These are phyloP conservation scores for Cercospora zeae-maydis DNA, from an alignment of 2,329 filamentous ascomycete genomes.

Conservation along the genomic window DNA sequence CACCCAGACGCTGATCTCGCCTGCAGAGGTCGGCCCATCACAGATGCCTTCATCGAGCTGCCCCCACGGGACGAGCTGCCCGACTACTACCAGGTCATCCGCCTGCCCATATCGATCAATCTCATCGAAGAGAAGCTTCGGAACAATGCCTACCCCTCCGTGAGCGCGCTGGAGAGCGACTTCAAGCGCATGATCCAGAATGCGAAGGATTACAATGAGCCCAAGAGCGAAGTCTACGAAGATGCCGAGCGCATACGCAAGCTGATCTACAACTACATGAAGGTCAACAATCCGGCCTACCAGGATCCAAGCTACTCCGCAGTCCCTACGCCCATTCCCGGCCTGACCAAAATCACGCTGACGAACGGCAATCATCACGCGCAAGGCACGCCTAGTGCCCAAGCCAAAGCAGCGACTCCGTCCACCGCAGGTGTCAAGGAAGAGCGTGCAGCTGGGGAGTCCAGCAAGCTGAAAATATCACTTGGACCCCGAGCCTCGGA, in stretches of 20 bases:
- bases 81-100: constrained; percentile 74
- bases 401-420: constrained; percentile 15
- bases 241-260: constrained; percentile 86
- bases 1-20: constrained; percentile 10
- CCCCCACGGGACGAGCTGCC: constrained; percentile 53
- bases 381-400: constrained; percentile 8
- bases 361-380: constrained; percentile 17
- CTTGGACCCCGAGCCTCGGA: constrained; percentile 26
- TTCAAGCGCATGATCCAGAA: constrained; percentile 85
- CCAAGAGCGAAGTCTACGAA: constrained; percentile 67
- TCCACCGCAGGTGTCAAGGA: constrained; percentile 22
- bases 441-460: constrained; percentile 24
- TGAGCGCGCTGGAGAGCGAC: constrained; percentile 76
- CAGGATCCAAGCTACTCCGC: constrained; percentile 63
- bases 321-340: constrained; percentile 67
- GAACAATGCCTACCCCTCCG: constrained; percentile 62
- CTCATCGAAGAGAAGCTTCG: constrained; percentile 72
- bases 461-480: constrained; percentile 21
- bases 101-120: constrained; percentile 73
- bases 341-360: constrained; percentile 30
- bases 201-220: constrained; percentile 78
- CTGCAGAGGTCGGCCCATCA: constrained; percentile 65
- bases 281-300: constrained; percentile 80
- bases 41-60: constrained; percentile 70
- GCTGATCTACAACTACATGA: constrained; percentile 83